Evolutionary conservation across 2,329 filamentous ascomycete genomes (phyloP).

Genomic region (Paraphaeosphaeria minitans): DNA sequence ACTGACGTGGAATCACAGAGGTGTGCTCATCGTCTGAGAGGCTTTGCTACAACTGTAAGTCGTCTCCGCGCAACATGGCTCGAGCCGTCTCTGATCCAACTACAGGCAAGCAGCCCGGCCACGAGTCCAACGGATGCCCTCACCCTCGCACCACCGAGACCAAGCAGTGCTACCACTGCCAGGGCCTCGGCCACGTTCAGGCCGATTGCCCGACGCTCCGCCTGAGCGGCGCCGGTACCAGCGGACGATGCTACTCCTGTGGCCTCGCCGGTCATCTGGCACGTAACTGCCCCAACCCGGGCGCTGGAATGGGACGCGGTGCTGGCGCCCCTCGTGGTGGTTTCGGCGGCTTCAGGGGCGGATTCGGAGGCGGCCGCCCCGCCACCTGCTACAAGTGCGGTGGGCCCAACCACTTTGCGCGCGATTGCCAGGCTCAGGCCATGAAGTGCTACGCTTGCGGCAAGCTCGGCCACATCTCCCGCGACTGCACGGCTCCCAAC

Average conservation of each 20-base stretch:
- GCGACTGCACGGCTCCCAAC: conserved; percentile 95
- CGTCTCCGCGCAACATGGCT: conserved; percentile 7
- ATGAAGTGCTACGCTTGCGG: conserved; percentile 99
- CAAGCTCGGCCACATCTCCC: conserved; percentile 85
- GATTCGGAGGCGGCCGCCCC: conserved; percentile 70
- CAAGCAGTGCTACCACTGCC: conserved; percentile 99
- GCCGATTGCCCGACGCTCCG: conserved; percentile 97
- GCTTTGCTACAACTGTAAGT: conserved; percentile 98
- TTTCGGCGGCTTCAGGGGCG: conserved; percentile 72
- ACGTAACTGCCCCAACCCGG: conserved; percentile 82
- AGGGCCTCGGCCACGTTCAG: conserved; percentile 97
- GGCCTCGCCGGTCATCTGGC: conserved; percentile 91
- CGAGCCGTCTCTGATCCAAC: conserved; percentile 16
- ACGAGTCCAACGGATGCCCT: conserved; percentile 98
- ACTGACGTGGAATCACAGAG: conserved; percentile 59
- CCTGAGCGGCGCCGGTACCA: conserved; percentile 77
- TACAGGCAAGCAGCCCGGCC: conserved; percentile 82
- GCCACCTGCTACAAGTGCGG: conserved; percentile 74
- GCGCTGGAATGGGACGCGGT: conserved; percentile 67
- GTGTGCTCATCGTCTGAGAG: conserved; percentile 98
- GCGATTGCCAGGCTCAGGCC: conserved; percentile 96
- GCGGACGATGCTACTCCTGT: conserved; percentile 96
- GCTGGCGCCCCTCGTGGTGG: conserved; percentile 72
- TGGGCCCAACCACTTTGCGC: conserved; percentile 95
- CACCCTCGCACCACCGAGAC: conserved; percentile 95